A percentile compares a stretch with the other conserved stretches of the same genome.
phyloP scores from a whole-genome alignment of 495 filamentous ascomycete species.

The Aspergillus funiculosus region DNA sequence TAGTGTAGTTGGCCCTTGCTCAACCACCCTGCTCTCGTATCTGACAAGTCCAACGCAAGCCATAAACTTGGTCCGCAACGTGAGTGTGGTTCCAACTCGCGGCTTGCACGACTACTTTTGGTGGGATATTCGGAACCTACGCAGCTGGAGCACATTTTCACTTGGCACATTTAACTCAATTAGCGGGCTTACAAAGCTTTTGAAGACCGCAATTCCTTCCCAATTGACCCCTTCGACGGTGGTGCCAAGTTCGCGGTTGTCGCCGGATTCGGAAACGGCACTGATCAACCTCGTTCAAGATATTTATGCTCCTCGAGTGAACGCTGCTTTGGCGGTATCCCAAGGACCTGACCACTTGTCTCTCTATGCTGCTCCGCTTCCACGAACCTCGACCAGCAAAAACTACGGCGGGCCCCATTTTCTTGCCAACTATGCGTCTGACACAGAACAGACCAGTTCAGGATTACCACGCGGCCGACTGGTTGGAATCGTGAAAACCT shows the following conservation, averaged over 20 bases:
- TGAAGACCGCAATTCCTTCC: conserved; percentile 61
- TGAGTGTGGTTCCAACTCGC: conserved; percentile 63
- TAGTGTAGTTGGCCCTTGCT: conserved; percentile 35
- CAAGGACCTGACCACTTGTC: conserved; percentile 55
- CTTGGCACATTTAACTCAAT: conserved; percentile 66
- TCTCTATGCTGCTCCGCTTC: conserved; percentile 51
- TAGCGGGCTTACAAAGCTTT: conserved; percentile 63
- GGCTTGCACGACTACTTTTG: conserved; percentile 77
- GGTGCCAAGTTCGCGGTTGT: conserved; percentile 45
- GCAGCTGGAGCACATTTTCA: conserved; percentile 74
- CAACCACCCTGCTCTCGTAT: conserved; percentile 70
- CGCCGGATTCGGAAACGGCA: conserved; percentile 67
- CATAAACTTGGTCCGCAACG: conserved; percentile 72
- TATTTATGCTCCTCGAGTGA: conserved; percentile 72
- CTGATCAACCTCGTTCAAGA: conserved; percentile 63
- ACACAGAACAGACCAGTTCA: conserved; percentile 63
- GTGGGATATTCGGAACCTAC: conserved; percentile 89
- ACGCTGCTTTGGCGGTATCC: conserved; percentile 66
- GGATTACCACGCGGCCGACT: conserved; percentile 71
- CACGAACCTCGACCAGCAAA: conserved; percentile 46
- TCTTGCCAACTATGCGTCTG: conserved; percentile 63
- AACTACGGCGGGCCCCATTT: conserved; percentile 55
- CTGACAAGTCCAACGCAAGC: conserved; percentile 74
- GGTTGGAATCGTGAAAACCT: conserved; percentile 82
- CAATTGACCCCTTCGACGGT: conserved; percentile 56